Conservation (phyloP, 805 yeast genomes). For the Maudiozyma pseudohumilis region DNA sequence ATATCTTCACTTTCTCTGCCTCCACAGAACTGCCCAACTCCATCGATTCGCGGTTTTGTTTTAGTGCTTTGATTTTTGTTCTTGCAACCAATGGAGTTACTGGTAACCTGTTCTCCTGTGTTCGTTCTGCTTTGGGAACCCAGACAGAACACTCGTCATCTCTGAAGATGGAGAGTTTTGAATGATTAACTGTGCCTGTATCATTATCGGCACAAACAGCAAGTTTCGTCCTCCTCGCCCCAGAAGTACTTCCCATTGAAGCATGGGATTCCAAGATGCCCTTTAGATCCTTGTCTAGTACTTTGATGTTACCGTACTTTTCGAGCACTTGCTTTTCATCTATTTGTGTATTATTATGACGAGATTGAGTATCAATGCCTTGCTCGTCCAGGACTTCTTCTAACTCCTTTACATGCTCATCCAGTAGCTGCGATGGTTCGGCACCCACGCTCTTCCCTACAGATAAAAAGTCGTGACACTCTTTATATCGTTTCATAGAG, state of each 20-base stretch:
- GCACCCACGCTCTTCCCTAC: constrained; percentile 43
- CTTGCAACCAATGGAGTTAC: constrained; percentile 1
- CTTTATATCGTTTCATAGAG: constrained; percentile 11
- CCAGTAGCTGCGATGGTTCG: constrained; percentile 37
- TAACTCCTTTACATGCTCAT: constrained; percentile 36
- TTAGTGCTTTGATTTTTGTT: constrained; percentile 2
- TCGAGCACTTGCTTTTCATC: constrained; percentile 1
- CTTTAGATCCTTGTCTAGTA: constrained; percentile 1
- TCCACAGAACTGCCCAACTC: background rate
- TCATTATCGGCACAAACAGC: background rate
- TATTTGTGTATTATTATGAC: background rate
- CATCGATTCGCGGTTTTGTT: background rate
- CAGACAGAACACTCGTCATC: background rate
- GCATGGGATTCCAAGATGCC: background rate
- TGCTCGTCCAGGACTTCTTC: constrained; percentile 15
- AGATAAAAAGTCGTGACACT: constrained; percentile 15
- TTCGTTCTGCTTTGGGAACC: constrained; percentile 1
- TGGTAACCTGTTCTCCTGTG: constrained; percentile 2
- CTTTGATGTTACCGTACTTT: background rate
- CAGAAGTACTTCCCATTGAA: background rate
- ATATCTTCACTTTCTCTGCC: constrained; percentile 23
- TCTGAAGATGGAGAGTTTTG: background rate
- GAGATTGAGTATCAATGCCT: constrained; percentile 5
- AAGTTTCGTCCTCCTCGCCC: background rate
- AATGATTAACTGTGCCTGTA: background rate